Evolutionary conservation across 1,284 basidiomycete species (phyloP), one percentile per base, ranked within the genome.

Genomic region (Rhodotorula sp.): DNA sequence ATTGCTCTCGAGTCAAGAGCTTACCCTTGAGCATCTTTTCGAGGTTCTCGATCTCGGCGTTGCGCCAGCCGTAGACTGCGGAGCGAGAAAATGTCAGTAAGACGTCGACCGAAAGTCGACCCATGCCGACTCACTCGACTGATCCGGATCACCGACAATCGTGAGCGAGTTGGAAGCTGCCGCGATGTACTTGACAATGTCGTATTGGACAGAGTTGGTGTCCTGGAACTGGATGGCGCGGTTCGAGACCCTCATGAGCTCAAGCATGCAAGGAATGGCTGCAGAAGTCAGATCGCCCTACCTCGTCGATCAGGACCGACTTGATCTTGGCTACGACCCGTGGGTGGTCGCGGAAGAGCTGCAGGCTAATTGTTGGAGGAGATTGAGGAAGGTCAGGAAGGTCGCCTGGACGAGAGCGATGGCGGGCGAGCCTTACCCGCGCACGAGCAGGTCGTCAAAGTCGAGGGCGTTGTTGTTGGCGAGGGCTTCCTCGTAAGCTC

Each of bases 91-190:
- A 43, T 18, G 15, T 18, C 18, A 34, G 16, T 20, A 58, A 1
- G 15, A 2, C 10, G 16, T 15, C 52, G 51, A 18, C 7, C 23
- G 23, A 26, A 5, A 5, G 16, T 21, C 4, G 6, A 12, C 7
- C 7, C 14, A 2, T 14, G 5, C 7, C 3, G 52, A 79, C 84
- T 63, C 70, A 89, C 89, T 95, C 7, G 91, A 92, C 79, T 96
- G 93, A 81, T 97, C 93, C 0, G 93, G 93, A 82, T 97, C 93
- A 0, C 93, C 93, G 5, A 97, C 93, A 52, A 95, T 87, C 7
- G 90, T 93, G 43, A 94, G 85, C 72, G 89, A 87, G 51, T 84
- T 82, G 49, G 83, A 81, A 0, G 83, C 80, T 20, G 84, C 46
- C 18, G 88, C 90, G 67, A 95, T 87, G n/a, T 86, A 84, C 68